Base-by-base conservation (phyloP, 345 rosid genomes). In the Psidium friedrichsthalianum region DNA sequence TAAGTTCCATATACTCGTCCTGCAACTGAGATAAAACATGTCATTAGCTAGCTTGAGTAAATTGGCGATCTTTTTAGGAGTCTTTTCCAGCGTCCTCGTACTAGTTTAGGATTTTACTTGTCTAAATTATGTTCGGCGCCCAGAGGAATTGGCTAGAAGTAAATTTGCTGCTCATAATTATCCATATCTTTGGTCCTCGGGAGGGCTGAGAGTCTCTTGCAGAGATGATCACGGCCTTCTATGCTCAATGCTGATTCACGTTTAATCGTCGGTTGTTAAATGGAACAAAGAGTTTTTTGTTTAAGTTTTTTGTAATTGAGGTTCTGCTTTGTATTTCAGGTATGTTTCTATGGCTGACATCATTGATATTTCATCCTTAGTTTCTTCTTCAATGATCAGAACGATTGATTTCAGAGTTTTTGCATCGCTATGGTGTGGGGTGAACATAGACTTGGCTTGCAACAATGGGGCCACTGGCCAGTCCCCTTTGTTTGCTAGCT, bases 331-430 rank as follows among this genome's bases (percentile, higher is more conserved):
- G 88, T 32, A 18, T 69, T 36, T 20, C 89, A 95, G 98, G 92
- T 97, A 96, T 54, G 91, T 94, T 64, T 97, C 96, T n/a, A 90
- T 97, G 88, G 97, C 93, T 82, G 98, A 94, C 90, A 89, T 96
- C 85, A 87, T 96, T 11, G 98, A 97, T 87, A 90, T 94, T 51
- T 95, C 98, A 15, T 89, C 95, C 5, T 56, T 94, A 74, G 91
- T 93, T 8, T 90, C 95, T 83, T 90, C 96, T 85, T 94, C 96
- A 78, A 58, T 87, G 76, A 85, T 95, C 88, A 89, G 85, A 87
- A 91, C 87, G 11, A 91, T 96, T 85, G 99, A 97, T 91, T 90
- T 97, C 85, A 90, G 99, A 93, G 90, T 87, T 92, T 95, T 96
- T 76, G 94, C 89, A n/a, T 93, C 96, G 7, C 82, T 91, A 14